Evolutionary conservation across 495 filamentous ascomycete genomes (phyloP).

Genomic region (Daldinia grandis): DNA sequence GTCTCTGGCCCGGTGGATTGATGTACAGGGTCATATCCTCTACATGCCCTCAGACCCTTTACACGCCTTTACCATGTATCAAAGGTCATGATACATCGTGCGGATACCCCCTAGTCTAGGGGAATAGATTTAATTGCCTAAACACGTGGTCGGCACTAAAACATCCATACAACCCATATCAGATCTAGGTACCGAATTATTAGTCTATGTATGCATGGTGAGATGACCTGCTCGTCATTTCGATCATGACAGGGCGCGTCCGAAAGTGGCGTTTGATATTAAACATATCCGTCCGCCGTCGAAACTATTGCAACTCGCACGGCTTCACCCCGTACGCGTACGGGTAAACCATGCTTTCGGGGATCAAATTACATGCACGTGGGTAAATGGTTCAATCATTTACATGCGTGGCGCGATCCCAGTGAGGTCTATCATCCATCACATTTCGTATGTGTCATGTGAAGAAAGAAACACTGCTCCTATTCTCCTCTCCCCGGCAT

Average conservation of each 20-base stretch:
- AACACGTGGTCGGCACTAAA: conserved; percentile 37
- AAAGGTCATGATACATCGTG: conserved; percentile 7
- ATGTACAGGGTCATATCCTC: conserved; percentile 3
- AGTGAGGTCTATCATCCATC: conserved; percentile 19
- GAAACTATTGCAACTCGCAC: conserved; percentile 21
- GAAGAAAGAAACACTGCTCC: conserved; percentile 10
- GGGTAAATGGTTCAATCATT: conserved; percentile 32
- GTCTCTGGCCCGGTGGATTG: conserved; percentile 14
- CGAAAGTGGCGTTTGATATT: conserved; percentile 31
- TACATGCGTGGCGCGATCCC: not conserved
- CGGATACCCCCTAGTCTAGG: conserved; percentile 23
- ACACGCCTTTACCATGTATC: not conserved
- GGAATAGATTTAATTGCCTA: conserved; percentile 31
- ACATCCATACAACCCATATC: conserved; percentile 20
- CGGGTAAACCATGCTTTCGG: conserved; percentile 26
- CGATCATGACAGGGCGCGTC: conserved; percentile 20
- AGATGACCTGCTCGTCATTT: conserved; percentile 39
- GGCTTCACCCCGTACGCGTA: conserved; percentile 36
- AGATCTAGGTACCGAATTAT: conserved; percentile 37
- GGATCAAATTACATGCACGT: conserved; percentile 41
- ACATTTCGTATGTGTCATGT: conserved; percentile 38
- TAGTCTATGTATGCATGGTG: conserved; percentile 22
- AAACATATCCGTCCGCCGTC: conserved; percentile 29
- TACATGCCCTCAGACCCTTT: not conserved
- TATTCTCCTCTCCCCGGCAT: conserved; percentile 2